Base-by-base conservation (phyloP, 2,329 filamentous ascomycete species). In the Lachnellula occidentalis region DNA sequence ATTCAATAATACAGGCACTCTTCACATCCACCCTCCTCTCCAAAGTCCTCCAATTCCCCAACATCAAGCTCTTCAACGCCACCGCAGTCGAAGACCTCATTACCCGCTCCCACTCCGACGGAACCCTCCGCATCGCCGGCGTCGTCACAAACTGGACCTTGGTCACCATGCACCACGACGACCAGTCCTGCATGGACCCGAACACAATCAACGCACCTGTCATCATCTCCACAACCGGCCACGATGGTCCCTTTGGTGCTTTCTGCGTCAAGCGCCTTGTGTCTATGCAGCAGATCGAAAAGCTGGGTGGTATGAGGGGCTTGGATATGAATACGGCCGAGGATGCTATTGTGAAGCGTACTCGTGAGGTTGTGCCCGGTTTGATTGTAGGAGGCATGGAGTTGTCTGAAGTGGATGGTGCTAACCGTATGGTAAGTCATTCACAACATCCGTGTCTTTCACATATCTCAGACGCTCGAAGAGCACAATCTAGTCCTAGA, bases 61-160 rank as follows among this genome's bases (percentile, higher is more conserved):
- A 96, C 73, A 82, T 96, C 68, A 96, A 96, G 82, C 84, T 96
- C 59, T 96, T 96, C 83, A 96, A 96, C 70, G 91, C 91, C 37
- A 96, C 92, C 36, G 81, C 87, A 19, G 91, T 96, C 43, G 92
- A 96, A 75, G 91, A 96, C 67, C 78, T 96, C 59, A 92, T 96
- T 73, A 96, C 91, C 19, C 88, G 91, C 45, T 82, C 82, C 12
- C 72, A 74, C 46, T 74, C 76, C 19, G 74, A 71, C 51, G 69
- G 72, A 2, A 73, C 74, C 2, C 73, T 95, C 43, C 84, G 88
- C 59, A 85, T 96, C 61, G 88, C 90, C 8, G 91, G 91, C 66
- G 91, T 96, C 1, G 92, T 96, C 53, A 95, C 90, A 67, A 96
- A 96, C 80, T 96, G 91, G 91, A 96, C 91, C 1, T 80, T 96